Evolutionary conservation across 306 rosid species (phyloP), one percentile per base, ranked within the genome.

Genomic region (Vigna trinervia): DNA sequence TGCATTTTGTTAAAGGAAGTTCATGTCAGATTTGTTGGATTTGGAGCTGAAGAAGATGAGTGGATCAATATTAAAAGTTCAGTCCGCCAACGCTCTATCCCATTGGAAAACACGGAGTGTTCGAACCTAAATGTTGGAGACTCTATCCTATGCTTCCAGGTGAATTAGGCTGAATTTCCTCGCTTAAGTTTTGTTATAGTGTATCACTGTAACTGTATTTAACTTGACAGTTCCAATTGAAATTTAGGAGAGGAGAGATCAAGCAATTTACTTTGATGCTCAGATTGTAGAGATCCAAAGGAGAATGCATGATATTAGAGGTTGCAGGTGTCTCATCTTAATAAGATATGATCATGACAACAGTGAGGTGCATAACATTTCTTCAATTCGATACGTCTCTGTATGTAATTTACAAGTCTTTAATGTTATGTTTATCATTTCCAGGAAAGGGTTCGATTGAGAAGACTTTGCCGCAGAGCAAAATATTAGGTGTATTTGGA

Each of bases 241-340:
- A 75, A 65, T 80, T 39, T 58, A 93, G 98, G 98, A 96, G 88
- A 92, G 87, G 85, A 87, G 90, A 80, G 97, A 96, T 82, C 93
- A 90, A 72, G 96, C 96, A 14, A 86, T 89, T 84, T 88, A 89
- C 83, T 91, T 87, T 13, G 99, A 96, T 82, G 94, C 99, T 74
- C 98, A 65, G 68, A 83, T 96, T 26, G 12, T 87, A 73, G 96
- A 96, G 63, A 83, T 92, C 59, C 90, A 92, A 60, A 85, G 93
- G 88, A 92, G 83, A 84, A 90, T 92, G 83, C 98, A 96, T 69
- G 99, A 96, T 79, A 86, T 96, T 80, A 88, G 99, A 81, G 99
- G 99, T 52, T 92, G 99, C 82, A 85, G 99, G 85, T 92, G 99
- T 75, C 87, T 87, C 74, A 91, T 96, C 84, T 65, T 82, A 71